Conservation (phyloP, 2,329 filamentous ascomycete genomes). For the Alternaria triticimaculans region DNA sequence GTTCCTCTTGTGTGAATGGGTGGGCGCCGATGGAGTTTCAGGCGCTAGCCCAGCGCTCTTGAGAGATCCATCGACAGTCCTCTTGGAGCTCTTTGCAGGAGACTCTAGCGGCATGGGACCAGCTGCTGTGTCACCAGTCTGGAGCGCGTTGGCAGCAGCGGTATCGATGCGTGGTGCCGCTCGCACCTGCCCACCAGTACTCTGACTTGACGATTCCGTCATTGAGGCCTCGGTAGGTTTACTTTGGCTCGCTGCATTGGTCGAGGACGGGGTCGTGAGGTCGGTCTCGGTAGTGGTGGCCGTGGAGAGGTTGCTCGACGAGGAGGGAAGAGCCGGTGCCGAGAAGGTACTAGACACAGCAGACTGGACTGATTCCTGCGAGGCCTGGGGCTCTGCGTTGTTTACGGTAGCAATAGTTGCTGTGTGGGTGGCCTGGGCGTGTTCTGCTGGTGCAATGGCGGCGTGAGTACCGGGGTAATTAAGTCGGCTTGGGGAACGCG, state of each 20-base stretch:
- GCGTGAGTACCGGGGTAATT: constrained; percentile 20
- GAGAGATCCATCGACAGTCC: constrained; percentile 76
- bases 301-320: constrained; percentile 44
- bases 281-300: constrained; percentile 17
- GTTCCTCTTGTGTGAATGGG: constrained; percentile 69
- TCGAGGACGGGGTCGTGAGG: constrained; percentile 31
- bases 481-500: constrained; percentile 19
- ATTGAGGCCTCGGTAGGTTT: constrained; percentile 47
- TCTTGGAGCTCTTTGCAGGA: constrained; percentile 65
- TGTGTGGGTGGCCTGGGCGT: constrained; percentile 18
- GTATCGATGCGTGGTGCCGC: constrained; percentile 32
- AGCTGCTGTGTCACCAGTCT: constrained; percentile 40
- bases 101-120: constrained; percentile 53
- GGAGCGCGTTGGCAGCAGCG: constrained; percentile 32
- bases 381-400: constrained; percentile 27
- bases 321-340: constrained; percentile 39
- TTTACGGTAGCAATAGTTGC: constrained; percentile 14
- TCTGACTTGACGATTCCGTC: constrained; percentile 57
- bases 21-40: constrained; percentile 19
- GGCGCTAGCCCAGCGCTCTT: constrained; percentile 51
- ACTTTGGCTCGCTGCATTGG: constrained; percentile 47
- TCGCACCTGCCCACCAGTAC: constrained; percentile 48
- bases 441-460: constrained; percentile 28
- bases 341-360: constrained; percentile 43
- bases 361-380: constrained; percentile 46